These are phyloP conservation scores for Prunus padus DNA, from an alignment of 306 rosid genomes.

Conservation along the genomic window DNA sequence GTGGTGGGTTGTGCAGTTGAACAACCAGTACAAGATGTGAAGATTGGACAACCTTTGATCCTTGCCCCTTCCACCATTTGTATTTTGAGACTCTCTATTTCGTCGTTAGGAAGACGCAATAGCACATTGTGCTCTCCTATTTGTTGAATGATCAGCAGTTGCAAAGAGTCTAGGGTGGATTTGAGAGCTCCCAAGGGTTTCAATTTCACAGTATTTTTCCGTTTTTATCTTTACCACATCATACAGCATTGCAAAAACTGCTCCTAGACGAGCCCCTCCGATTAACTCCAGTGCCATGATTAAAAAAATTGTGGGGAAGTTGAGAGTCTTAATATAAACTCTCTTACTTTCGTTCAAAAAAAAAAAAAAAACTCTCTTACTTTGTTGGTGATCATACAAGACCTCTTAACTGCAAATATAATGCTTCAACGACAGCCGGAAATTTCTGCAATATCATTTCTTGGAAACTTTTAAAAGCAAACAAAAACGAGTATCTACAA, in stretches of 20 bases:
- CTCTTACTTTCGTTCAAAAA: too few relatives aligned
- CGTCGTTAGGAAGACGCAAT: neutral
- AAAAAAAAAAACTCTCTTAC: too few relatives aligned
- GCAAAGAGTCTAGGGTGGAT: neutral
- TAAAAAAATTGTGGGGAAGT: neutral
- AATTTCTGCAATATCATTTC: too few relatives aligned
- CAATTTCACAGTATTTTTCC: neutral
- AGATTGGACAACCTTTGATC: neutral
- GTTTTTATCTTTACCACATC: neutral
- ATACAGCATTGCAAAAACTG: constrained; percentile 7
- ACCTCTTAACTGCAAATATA: too few relatives aligned
- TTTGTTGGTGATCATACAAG: too few relatives aligned
- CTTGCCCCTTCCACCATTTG: neutral
- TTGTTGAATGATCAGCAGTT: neutral
- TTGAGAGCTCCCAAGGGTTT: constrained; percentile 3
- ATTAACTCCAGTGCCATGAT: neutral
- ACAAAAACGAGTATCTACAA: too few relatives aligned
- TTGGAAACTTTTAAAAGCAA: too few relatives aligned
- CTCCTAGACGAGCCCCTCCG: neutral
- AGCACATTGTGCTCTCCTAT: neutral
- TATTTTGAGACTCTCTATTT: neutral
- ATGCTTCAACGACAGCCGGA: too few relatives aligned
- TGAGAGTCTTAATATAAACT: too few relatives aligned
- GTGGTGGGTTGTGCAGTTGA: too few relatives aligned
- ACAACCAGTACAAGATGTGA: neutral